These are phyloP conservation scores for Ballota nigra DNA, from an alignment of 257 asterid species.

Conservation along the genomic window DNA sequence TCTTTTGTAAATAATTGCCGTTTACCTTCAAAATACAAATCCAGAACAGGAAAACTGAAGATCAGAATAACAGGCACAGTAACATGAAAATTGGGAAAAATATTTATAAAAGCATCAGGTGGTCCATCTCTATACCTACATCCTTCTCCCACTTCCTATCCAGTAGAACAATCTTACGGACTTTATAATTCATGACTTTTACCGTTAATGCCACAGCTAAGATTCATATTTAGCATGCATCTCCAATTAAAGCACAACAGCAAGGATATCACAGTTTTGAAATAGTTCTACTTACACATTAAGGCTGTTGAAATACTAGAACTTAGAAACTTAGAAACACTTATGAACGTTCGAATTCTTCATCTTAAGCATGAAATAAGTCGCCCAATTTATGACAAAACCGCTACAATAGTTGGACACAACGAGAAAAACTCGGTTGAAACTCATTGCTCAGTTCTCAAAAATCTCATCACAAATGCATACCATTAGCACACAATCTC, in stretches of 20 bases:
- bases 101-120: conserved; percentile 9
- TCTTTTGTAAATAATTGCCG: conserved; percentile 70
- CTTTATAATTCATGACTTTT: not conserved
- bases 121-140: not conserved
- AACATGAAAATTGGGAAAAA: not conserved
- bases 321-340: not conserved
- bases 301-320: conserved; percentile 7
- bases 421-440: not conserved
- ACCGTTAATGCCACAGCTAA: not conserved
- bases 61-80: conserved; percentile 11
- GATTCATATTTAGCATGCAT: conserved; percentile 1
- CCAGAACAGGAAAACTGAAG: conserved; percentile 1
- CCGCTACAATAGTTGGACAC: not conserved
- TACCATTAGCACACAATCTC: not conserved
- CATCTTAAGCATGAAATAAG: not conserved
- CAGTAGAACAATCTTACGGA: not conserved
- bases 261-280: not conserved
- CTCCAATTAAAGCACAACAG: conserved; percentile 12
- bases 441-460: not conserved
- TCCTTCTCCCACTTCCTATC: not conserved
- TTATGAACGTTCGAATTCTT: not conserved
- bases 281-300: conserved; percentile 2
- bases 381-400: not conserved
- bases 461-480: not conserved
- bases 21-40: conserved; percentile 45